Evolutionary conservation across 148 eudicot species (phyloP).

Genomic region (Talinum fruticosum): DNA sequence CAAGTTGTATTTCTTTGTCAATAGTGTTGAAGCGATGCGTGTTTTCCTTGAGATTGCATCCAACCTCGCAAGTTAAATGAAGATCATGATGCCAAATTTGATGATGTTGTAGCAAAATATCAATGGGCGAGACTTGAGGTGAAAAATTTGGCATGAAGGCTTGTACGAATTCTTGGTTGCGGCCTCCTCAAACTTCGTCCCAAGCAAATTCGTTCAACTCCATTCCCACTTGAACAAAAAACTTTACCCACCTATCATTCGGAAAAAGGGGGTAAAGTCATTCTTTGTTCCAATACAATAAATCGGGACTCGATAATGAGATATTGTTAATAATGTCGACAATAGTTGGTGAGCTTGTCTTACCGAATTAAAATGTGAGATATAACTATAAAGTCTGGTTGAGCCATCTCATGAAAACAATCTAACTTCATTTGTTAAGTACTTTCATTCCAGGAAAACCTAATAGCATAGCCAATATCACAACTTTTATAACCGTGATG

Average conservation of each 20-base stretch:
- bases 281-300: not conserved
- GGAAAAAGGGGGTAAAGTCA: slow-evolving; percentile 5
- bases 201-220: slow-evolving; percentile 77
- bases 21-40: slow-evolving; percentile 18
- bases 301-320: not conserved
- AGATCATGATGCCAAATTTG: not conserved
- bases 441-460: not conserved
- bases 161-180: slow-evolving; percentile 54
- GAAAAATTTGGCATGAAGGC: slow-evolving; percentile 86
- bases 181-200: slow-evolving; percentile 85
- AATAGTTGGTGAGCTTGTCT: not conserved
- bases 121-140: slow-evolving; percentile 68
- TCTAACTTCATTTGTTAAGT: not conserved
- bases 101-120: slow-evolving; percentile 12
- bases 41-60: slow-evolving; percentile 16
- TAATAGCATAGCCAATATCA: not conserved
- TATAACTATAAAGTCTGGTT: not conserved
- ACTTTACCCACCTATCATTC: slow-evolving; percentile 68
- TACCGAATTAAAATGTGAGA: not conserved
- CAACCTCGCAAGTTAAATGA: slow-evolving; percentile 4
- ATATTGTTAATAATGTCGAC: not conserved
- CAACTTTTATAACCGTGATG: not conserved
- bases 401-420: not conserved
- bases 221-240: slow-evolving; percentile 71
- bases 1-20: slow-evolving; percentile 22